Percentiles rank a stretch among this genome's conserved stretches.
Conservation (phyloP, 768 basidiomycete species). For the Trametes cingulata region DNA sequence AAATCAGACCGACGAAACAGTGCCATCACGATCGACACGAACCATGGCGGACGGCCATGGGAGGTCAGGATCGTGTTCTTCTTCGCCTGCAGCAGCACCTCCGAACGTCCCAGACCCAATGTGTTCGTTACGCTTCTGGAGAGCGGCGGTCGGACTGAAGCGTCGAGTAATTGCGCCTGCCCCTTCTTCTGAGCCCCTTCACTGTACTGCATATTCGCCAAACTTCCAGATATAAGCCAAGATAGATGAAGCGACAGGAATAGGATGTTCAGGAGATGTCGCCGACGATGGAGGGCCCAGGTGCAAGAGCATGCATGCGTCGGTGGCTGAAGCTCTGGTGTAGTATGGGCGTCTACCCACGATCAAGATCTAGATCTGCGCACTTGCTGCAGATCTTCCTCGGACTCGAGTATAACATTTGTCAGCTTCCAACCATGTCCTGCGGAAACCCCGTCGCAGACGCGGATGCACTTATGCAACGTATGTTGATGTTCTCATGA, state of each 20-base stretch:
- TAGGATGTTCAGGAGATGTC: not conserved
- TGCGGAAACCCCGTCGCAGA: conserved; percentile 69
- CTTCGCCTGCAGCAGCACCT: conserved; percentile 36
- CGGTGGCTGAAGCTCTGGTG: conserved; percentile 5
- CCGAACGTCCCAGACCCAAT: conserved; percentile 3
- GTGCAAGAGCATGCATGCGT: not conserved
- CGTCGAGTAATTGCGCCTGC: conserved; percentile 10
- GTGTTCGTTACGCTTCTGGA: conserved; percentile 11
- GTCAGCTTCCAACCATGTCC: conserved; percentile 19
- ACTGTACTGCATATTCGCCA: not conserved
- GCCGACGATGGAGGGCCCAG: no score
- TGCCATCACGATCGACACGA: not conserved
- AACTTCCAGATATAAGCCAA: not conserved
- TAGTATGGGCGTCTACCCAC: conserved; percentile 4
- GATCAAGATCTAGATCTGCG: conserved; percentile 12
- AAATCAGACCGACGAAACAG: conserved; percentile 1
- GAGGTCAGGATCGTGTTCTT: conserved; percentile 81
- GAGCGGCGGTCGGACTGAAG: conserved; percentile 4
- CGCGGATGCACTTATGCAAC: conserved; percentile 63
- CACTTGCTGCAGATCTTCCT: not conserved
- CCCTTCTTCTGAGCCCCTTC: not conserved
- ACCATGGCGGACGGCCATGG: conserved; percentile 88
- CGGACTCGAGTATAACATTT: not conserved
- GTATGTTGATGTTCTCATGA: conserved; percentile 41
- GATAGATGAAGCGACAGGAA: not conserved